Evolutionary conservation across 2,329 filamentous ascomycete species (phyloP).

Genomic region (Trichophyton simii): DNA sequence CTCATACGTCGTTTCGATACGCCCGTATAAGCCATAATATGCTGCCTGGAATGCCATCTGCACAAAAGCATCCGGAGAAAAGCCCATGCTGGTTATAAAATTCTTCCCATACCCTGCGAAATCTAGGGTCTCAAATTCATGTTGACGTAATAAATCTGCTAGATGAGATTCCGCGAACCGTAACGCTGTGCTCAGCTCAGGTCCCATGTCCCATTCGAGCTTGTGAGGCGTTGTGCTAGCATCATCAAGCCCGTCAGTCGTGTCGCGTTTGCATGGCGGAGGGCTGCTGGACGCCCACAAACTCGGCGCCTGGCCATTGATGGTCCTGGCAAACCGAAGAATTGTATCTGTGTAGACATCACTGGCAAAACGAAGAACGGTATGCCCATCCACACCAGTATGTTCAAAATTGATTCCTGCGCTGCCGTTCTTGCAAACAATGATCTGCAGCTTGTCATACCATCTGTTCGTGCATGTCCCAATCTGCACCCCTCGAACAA

Average conservation of each 20-base stretch:
- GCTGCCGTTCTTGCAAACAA: slow-evolving; percentile 96
- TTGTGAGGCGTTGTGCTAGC: slow-evolving; percentile 85
- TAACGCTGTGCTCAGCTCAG: slow-evolving; percentile 78
- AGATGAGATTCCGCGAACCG: slow-evolving; percentile 91
- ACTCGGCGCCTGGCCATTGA: slow-evolving; percentile 85
- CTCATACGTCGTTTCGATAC: slow-evolving; percentile 90
- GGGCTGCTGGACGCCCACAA: slow-evolving; percentile 85
- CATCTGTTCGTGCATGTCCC: slow-evolving; percentile 96
- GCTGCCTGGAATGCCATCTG: slow-evolving; percentile 99
- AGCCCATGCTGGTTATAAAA: slow-evolving; percentile 93
- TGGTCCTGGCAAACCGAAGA: slow-evolving; percentile 82
- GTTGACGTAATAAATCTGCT: slow-evolving; percentile 88
- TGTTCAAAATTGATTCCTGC: slow-evolving; percentile 99
- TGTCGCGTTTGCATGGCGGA: slow-evolving; percentile 83
- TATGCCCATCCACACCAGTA: slow-evolving; percentile 94
- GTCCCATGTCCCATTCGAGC: slow-evolving; percentile 93
- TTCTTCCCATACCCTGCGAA: slow-evolving; percentile 88
- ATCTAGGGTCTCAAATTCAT: slow-evolving; percentile 87
- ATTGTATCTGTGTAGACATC: slow-evolving; percentile 98
- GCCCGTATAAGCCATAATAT: slow-evolving; percentile 91
- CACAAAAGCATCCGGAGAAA: slow-evolving; percentile 92
- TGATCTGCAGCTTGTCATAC: slow-evolving; percentile 99
- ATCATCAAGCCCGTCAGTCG: slow-evolving; percentile 57
- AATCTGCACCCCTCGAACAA: slow-evolving; percentile 87
- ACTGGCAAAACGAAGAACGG: slow-evolving; percentile 87